These are phyloP conservation scores for Zygoascus biomembranicola DNA, from an alignment of 805 yeast species.

Conservation along the genomic window DNA sequence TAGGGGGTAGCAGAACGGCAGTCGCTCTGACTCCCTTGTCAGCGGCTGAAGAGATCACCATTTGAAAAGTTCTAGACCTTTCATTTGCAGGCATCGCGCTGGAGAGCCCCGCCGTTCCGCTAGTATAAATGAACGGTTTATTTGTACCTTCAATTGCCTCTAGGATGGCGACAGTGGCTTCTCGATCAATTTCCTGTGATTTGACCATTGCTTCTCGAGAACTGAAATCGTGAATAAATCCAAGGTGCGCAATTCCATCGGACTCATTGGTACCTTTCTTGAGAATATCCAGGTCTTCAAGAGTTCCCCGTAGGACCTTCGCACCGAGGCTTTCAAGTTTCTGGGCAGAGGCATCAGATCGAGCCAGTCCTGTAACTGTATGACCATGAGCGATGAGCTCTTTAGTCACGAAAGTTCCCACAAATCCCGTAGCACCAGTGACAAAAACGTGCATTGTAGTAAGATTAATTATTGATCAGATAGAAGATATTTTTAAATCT, in stretches of 20 bases:
- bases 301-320: conserved; percentile 25
- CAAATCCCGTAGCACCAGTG: conserved; percentile 45
- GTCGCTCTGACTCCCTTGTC: conserved; percentile 24
- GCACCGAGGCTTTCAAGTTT: conserved; percentile 24
- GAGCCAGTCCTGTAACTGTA: conserved; percentile 23
- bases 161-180: conserved; percentile 25
- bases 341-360: conserved; percentile 13
- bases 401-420: conserved; percentile 40
- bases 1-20: conserved; percentile 28
- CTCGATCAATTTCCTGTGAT: conserved; percentile 17
- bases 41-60: neutral
- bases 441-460: conserved; percentile 26
- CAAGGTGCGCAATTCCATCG: conserved; percentile 35
- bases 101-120: conserved; percentile 17
- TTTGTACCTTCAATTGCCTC: conserved; percentile 26
- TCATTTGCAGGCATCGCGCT: neutral
- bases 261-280: conserved; percentile 23
- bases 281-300: conserved; percentile 26
- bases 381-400: conserved; percentile 33
- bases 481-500: too few species aligned
- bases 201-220: neutral
- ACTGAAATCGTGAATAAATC: conserved; percentile 28
- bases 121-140: conserved; percentile 25
- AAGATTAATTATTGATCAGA: too few species aligned
- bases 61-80: neutral